Percentiles rank a stretch among this genome's conserved stretches.
phyloP scores from a whole-genome alignment of 108 stramenopile species.

The Schizochytrium sp. region DNA sequence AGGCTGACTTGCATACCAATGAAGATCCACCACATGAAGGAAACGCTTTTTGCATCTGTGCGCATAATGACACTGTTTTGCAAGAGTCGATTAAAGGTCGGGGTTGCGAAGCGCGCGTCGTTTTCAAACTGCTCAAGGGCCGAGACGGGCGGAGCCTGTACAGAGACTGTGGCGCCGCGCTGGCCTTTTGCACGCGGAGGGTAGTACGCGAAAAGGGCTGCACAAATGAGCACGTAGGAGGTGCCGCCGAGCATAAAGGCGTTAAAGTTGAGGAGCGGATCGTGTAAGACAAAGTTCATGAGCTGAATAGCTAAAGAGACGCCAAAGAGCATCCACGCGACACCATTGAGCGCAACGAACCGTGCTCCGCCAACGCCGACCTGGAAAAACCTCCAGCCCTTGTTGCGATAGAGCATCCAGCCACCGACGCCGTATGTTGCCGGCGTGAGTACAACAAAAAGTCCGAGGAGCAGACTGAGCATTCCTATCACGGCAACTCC shows the following conservation, averaged over 20 bases:
- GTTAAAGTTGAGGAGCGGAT: neutral
- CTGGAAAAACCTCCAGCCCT: neutral
- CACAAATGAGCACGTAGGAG: constrained; percentile 1
- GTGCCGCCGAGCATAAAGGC: neutral
- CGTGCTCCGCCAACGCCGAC: neutral
- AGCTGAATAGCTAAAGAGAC: neutral
- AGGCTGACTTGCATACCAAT: neutral
- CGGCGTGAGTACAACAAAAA: constrained; percentile 3
- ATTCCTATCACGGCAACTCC: neutral
- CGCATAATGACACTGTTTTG: neutral
- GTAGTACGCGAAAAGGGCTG: neutral
- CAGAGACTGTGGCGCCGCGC: neutral
- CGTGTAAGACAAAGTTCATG: neutral
- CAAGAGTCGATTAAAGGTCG: neutral
- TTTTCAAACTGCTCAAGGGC: neutral
- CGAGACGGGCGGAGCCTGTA: neutral
- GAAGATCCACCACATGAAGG: neutral
- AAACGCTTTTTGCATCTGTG: neutral
- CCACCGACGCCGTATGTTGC: neutral
- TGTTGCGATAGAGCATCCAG: constrained; percentile 4
- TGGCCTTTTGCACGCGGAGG: neutral
- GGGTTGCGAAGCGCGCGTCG: neutral
- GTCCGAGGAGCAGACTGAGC: neutral
- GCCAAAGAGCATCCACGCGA: neutral
- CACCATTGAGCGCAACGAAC: constrained; percentile 1